Evolutionary conservation across 768 basidiomycete genomes (phyloP).

Genomic region (Leccinum disarticulatum): DNA sequence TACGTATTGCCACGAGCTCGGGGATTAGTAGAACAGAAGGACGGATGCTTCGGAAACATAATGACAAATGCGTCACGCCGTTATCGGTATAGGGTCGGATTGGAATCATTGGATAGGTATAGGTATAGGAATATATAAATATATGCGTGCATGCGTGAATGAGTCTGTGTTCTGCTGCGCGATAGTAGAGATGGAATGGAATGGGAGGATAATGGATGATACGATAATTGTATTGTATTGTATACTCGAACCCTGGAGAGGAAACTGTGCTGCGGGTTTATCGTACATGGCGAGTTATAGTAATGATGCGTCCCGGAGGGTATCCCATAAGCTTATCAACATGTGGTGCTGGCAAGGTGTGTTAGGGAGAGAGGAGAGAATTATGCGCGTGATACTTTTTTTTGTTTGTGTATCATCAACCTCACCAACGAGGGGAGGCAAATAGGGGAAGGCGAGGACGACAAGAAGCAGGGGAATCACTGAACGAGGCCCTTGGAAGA

Average conservation of each 20-base stretch:
- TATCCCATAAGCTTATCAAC: constrained; percentile 21
- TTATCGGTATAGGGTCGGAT: not conserved
- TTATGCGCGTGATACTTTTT: constrained; percentile 3
- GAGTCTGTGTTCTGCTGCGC: not conserved
- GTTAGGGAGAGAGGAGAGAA: not conserved
- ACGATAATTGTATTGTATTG: not conserved
- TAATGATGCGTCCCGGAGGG: constrained; percentile 8
- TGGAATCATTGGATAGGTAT: not conserved
- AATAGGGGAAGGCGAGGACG: not conserved
- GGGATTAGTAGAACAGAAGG: not conserved
- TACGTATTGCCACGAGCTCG: not conserved
- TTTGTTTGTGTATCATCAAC: constrained; percentile 1
- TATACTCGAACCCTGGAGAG: not conserved
- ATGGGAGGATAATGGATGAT: not conserved
- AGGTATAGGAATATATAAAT: not conserved
- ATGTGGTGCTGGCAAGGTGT: constrained; percentile 5
- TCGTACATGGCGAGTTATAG: not conserved
- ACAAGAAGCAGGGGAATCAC: not conserved
- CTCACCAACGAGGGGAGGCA: constrained; percentile 1
- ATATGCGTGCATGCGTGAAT: not conserved
- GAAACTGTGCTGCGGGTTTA: not conserved
- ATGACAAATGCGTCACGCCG: not conserved
- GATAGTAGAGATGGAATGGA: not conserved
- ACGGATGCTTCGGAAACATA: not conserved
- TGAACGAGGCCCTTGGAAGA: not conserved